phyloP scores from a whole-genome alignment of 345 rosid genomes.

The Bruguiera gymnorhiza region DNA sequence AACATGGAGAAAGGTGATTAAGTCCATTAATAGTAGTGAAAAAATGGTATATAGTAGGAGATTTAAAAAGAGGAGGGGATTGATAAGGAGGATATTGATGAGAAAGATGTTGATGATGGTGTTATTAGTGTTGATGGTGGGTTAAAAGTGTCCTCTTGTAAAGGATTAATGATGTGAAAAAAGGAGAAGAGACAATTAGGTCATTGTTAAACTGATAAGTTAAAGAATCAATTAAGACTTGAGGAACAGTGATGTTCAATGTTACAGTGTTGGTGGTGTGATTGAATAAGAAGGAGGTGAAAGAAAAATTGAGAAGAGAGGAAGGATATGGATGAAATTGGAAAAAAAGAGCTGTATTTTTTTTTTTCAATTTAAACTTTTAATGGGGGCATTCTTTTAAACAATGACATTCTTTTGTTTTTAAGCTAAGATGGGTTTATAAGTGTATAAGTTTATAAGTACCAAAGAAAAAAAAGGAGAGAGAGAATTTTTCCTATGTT shows the following conservation, averaged over 20 bases:
- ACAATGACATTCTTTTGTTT: too few species aligned
- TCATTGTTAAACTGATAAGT: conserved; percentile 33
- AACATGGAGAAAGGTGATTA: conserved; percentile 33
- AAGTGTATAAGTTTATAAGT: too few species aligned
- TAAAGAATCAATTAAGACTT: conserved; percentile 27
- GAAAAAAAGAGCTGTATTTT: conserved; percentile 94
- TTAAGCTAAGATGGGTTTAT: too few species aligned
- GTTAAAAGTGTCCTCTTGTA: conserved; percentile 60
- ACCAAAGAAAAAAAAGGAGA: too few species aligned
- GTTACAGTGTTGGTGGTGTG: background rate
- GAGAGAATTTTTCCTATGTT: too few species aligned
- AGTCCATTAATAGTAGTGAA: conserved; percentile 17
- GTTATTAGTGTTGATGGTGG: conserved; percentile 13
- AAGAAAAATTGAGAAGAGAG: conserved; percentile 29
- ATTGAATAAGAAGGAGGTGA: background rate
- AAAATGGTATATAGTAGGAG: conserved; percentile 49
- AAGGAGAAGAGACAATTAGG: conserved; percentile 37
- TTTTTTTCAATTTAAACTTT: conserved; percentile 88
- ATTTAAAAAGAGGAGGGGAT: conserved; percentile 44
- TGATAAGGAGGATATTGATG: too few species aligned
- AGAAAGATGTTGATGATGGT: background rate
- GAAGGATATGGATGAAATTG: conserved; percentile 75
- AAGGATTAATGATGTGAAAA: conserved; percentile 41
- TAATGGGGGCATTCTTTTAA: conserved; percentile 26
- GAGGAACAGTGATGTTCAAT: conserved; percentile 24